These are phyloP conservation scores for Trichoderma endophyticum DNA, from an alignment of 2,329 filamentous ascomycete species.

Conservation along the genomic window DNA sequence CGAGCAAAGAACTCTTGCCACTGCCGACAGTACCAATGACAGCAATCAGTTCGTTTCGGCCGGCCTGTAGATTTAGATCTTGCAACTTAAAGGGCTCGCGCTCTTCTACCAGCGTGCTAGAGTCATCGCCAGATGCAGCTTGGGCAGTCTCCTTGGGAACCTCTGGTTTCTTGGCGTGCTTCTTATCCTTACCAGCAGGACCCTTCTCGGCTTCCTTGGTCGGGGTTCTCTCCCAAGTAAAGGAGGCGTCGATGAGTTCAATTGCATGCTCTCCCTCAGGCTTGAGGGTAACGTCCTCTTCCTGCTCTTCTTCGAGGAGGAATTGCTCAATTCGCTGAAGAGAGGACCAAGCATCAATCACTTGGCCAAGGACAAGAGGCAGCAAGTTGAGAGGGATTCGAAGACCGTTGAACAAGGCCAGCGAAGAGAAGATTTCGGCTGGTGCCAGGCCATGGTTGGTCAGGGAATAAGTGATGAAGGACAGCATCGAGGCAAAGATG, in stretches of 20 bases:
- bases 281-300: slow-evolving; percentile 62
- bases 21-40: slow-evolving; percentile 88
- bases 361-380: slow-evolving; percentile 82
- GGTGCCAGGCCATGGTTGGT: slow-evolving; percentile 66
- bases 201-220: slow-evolving; percentile 49
- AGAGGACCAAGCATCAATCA: slow-evolving; percentile 85
- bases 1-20: slow-evolving; percentile 85
- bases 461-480: slow-evolving; percentile 79
- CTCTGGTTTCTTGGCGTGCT: slow-evolving; percentile 38
- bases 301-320: slow-evolving; percentile 77
- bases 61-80: slow-evolving; percentile 63
- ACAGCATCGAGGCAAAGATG: slow-evolving; percentile 90
- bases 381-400: slow-evolving; percentile 87
- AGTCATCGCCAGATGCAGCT: slow-evolving; percentile 42
- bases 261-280: slow-evolving; percentile 65
- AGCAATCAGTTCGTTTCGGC: slow-evolving; percentile 73
- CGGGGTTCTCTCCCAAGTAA: slow-evolving; percentile 79
- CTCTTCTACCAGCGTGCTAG: slow-evolving; percentile 56
- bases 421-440: slow-evolving; percentile 83
- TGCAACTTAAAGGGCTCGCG: slow-evolving; percentile 70
- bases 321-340: slow-evolving; percentile 85
- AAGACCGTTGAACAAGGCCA: slow-evolving; percentile 89
- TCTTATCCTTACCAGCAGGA: slow-evolving; percentile 39
- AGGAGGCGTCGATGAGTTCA: slow-evolving; percentile 67
- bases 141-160: slow-evolving; percentile 28